Evolutionary conservation across 2,329 filamentous ascomycete species (phyloP), one percentile per base, ranked within the genome.

Genomic region (Claviceps spartinae): DNA sequence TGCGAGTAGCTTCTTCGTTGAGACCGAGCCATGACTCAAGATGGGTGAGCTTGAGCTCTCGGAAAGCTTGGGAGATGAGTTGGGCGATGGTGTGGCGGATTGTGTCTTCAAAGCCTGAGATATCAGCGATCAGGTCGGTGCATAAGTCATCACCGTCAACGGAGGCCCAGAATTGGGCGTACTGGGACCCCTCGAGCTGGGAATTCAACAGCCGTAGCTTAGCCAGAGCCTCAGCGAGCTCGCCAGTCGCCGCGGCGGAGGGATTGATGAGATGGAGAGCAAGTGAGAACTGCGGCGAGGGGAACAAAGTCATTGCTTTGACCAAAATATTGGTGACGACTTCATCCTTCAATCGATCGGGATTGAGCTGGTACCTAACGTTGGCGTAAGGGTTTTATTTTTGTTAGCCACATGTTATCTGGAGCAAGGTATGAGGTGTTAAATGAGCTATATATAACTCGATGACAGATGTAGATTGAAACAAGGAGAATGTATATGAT

Each of bases 311-410:
- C 67, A 98, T 83, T 60, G 90, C 81, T 78, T 97, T 98, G 77
- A 95, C 90, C 69, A 98, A 88, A 74, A 97, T 86, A 79, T 97
- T 97, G 77, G 93, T 97, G 71, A 93, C 89, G 65, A 91, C 88
- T 72, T 98, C 93, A 66, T 95, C 87, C 76, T 93, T 91, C 67
- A 90, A 83, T 62, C 95, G 88, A 76, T 97, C 90, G 50, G 93
- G 93, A 81, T 98, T 98, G 75, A 98, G 95, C 76, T 98, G 94
- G 79, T 98, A 98, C 59, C 93, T 98, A 62, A 55, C 13, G 14
- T 22, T 24, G n/a, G 41, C 5, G 22, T 16, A 49, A 24, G 5
- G 16, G 36, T 22, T 47, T 36, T 14, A 5, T 36, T 47, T 26
- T 51, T 13, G 49, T 51, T 36, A 52, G 47, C 16, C 20, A 49